Percentiles rank a stretch among this genome's conserved stretches.
Evolutionary conservation across 2,329 filamentous ascomycete genomes (phyloP).

Genomic region (Penicillium sp.): DNA sequence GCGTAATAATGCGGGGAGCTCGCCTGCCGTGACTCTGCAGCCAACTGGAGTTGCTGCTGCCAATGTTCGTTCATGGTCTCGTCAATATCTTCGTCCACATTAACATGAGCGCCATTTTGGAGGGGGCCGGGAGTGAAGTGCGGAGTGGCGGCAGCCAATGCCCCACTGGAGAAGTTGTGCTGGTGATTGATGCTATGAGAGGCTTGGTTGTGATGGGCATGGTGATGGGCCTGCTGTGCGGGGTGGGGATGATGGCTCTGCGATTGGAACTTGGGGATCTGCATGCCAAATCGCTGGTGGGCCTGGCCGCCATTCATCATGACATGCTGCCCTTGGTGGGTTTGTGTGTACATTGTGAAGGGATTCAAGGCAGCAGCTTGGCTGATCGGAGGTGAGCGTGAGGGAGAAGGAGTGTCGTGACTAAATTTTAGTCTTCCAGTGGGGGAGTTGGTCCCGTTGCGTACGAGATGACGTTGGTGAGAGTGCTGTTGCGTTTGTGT

Average conservation of each 20-base stretch:
- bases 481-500: constrained; percentile 36
- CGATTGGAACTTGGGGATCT: constrained; percentile 42
- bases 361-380: constrained; percentile 37
- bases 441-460: constrained; percentile 41
- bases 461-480: constrained; percentile 38
- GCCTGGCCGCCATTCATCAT: constrained; percentile 44
- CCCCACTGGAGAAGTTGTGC: constrained; percentile 43
- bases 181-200: constrained; percentile 41
- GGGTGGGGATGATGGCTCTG: constrained; percentile 40
- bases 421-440: constrained; percentile 39
- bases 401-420: constrained; percentile 42
- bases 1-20: constrained; percentile 63
- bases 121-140: no score
- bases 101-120: no score
- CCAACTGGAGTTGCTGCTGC: constrained; percentile 75
- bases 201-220: constrained; percentile 37
- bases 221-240: constrained; percentile 38
- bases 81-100: constrained; percentile 48
- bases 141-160: constrained; percentile 37
- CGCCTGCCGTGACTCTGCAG: constrained; percentile 63
- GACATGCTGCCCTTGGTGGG: constrained; percentile 42
- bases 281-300: constrained; percentile 44
- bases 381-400: constrained; percentile 39
- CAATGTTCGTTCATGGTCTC: constrained; percentile 64
- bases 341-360: constrained; percentile 42